phyloP scores from a whole-genome alignment of 2,329 filamentous ascomycete species.

The Spiromastix sp. region DNA sequence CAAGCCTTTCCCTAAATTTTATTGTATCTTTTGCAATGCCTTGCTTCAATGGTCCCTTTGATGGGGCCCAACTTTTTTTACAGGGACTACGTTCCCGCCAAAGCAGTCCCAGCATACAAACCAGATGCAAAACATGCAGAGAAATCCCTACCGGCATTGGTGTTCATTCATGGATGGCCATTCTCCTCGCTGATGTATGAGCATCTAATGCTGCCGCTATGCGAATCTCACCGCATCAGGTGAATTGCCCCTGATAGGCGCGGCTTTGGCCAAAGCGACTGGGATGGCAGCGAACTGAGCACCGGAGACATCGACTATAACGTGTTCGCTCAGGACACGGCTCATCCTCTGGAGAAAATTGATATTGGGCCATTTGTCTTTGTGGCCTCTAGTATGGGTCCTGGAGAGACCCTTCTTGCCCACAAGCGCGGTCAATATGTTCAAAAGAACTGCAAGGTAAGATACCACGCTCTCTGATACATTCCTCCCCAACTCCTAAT shows the following conservation, averaged over 20 bases:
- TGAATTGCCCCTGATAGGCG: conserved; percentile 22
- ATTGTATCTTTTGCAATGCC: too few relatives aligned
- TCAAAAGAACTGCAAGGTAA: conserved; percentile 14
- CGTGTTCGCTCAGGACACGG: conserved; percentile 20
- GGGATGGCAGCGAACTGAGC: conserved; percentile 13
- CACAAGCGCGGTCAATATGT: conserved; percentile 14
- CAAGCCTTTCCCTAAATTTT: too few relatives aligned
- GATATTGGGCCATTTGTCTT: conserved; percentile 17
- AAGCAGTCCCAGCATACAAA: conserved; percentile 8
- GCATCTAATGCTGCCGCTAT: conserved; percentile 17
- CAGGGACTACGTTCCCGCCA: conserved; percentile 15
- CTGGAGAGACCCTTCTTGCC: conserved; percentile 19
- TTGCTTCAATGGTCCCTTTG: conserved; percentile 15
- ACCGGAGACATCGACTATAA: conserved; percentile 16
- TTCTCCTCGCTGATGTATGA: conserved; percentile 21
- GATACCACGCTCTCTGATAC: neutral
- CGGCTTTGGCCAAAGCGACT: conserved; percentile 22
- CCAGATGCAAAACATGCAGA: conserved; percentile 6
- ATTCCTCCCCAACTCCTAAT: neutral
- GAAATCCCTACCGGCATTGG: conserved; percentile 12
- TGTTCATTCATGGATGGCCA: conserved; percentile 24
- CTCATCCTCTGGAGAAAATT: conserved; percentile 14
- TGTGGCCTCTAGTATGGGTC: conserved; percentile 20
- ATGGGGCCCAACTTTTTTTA: conserved; percentile 16
- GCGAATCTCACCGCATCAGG: conserved; percentile 18